Evolutionary conservation across 805 yeast species (phyloP), one percentile per base, ranked within the genome.

Genomic region (Vanderwaltozyma polyspora): DNA sequence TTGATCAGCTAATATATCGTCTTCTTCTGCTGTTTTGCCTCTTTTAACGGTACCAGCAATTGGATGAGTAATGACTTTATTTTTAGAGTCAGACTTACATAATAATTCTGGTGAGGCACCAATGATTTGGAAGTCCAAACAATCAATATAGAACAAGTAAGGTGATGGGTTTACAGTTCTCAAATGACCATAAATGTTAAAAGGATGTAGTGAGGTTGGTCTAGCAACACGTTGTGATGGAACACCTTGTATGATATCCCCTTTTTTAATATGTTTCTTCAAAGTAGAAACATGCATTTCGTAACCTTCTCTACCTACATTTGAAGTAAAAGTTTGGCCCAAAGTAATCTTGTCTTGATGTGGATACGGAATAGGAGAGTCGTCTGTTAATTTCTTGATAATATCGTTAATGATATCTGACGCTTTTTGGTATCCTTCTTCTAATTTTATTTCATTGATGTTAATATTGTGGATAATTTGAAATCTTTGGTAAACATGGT

Each of bases 81-180:
- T 75, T 24, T 78, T 67, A 17, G 45, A 41, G 45, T 86, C 95
- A 5, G 85, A 66, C 58, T 85, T 83, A 36, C 89, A 96, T 37
- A 91, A 66, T 36, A 89, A 63, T 57, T 91, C 98, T 2, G 99
- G 99, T 10, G 95, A 85, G 0, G 99, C 99, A 31, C 99, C 98
- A 36, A 91, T 89, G 31, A 91, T 72, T 58, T 87, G 95, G 66
- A 89, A 91, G 46, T 85, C 95, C 38, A 82, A 56, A 50, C 83
- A 80, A 56, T 91, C 97, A 44, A 91, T 77, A 60, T 86, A 91
- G 57, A 91, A 91, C 68, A 91, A 70, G 58, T 91, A 91, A 19
- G 99, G 99, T 2, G 96, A 85, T 9, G 99, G 98, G 60, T 91
- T 91, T 31, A 91, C 96, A 0, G 95, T 81, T 55, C 98, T 73